Conservation (phyloP, 257 asterid species). For the Solanum lycopersicoides region DNA sequence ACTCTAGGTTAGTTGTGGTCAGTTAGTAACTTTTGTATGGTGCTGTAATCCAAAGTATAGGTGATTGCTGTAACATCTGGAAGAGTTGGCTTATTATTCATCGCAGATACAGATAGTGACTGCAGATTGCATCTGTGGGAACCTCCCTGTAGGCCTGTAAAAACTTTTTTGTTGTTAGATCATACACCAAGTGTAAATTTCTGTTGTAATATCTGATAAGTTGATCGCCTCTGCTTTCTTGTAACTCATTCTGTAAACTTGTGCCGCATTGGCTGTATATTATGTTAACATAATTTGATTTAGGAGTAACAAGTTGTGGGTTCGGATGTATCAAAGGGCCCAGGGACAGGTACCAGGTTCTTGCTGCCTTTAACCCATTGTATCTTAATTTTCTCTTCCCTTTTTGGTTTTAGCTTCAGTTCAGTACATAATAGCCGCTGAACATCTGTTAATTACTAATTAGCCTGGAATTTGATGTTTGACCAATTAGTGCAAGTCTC, state of each 20-base stretch:
- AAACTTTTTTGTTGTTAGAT: not conserved
- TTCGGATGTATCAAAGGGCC: not conserved
- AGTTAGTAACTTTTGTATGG: not conserved
- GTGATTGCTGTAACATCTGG: not conserved
- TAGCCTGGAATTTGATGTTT: not conserved
- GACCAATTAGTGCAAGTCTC: not conserved
- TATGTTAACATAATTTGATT: not conserved
- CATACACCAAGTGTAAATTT: not conserved
- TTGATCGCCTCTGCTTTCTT: not conserved
- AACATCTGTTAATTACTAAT: not conserved
- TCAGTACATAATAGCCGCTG: not conserved
- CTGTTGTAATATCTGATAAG: not conserved
- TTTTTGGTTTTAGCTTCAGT: not conserved
- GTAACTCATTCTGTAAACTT: not conserved
- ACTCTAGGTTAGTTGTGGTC: not conserved
- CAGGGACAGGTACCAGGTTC: not conserved
- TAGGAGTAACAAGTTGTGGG: not conserved
- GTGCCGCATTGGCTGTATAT: not conserved
- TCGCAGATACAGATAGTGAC: not conserved
- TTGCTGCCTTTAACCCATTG: not conserved
- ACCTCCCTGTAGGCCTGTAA: not conserved
- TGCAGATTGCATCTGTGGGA: not conserved
- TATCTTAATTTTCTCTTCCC: not conserved
- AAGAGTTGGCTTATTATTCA: slow-evolving; percentile 4
- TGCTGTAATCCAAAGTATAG: not conserved